These are phyloP conservation scores for Mycena sanguinolenta DNA, from an alignment of 768 basidiomycete species.

Conservation along the genomic window DNA sequence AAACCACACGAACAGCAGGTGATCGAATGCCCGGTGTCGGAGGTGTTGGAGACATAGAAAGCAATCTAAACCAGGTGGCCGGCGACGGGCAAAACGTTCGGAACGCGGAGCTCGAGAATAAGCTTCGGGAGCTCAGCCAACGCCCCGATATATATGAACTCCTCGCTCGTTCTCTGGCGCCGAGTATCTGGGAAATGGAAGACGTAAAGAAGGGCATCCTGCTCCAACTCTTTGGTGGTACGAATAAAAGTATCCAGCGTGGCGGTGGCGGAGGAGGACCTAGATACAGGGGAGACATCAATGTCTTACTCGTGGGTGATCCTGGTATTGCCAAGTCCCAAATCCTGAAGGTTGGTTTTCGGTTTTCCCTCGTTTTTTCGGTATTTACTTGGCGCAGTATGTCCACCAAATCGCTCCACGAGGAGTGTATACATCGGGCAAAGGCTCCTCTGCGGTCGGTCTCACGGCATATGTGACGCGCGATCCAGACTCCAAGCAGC, in stretches of 20 bases:
- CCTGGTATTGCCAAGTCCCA: conserved; percentile 98
- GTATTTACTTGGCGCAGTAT: conserved; percentile 67
- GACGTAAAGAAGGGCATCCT: conserved; percentile 99
- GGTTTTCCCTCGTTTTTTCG: neutral
- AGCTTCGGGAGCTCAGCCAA: conserved; percentile 78
- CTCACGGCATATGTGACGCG: conserved; percentile 98
- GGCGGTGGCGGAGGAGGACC: conserved; percentile 98
- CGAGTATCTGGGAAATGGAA: conserved; percentile 98
- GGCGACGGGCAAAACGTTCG: conserved; percentile 58
- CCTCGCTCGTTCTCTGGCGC: conserved; percentile 88
- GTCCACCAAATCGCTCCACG: conserved; percentile 99
- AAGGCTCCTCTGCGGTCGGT: conserved; percentile 98
- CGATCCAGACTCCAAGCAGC: conserved; percentile 97
- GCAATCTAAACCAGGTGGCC: conserved; percentile 70
- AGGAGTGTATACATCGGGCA: conserved; percentile 97
- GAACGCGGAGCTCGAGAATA: conserved; percentile 84
- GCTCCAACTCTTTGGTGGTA: conserved; percentile 96
- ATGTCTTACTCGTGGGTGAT: conserved; percentile 96
- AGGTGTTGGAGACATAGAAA: conserved; percentile 77
- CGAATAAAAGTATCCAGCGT: conserved; percentile 93
- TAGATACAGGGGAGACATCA: conserved; percentile 97
- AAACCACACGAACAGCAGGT: conserved; percentile 78
- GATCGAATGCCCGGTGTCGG: conserved; percentile 79
- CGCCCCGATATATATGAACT: conserved; percentile 89
- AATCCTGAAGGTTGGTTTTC: conserved; percentile 80